These are phyloP conservation scores for Tubosaeta sp. DNA, from an alignment of 768 basidiomycete genomes.

Conservation along the genomic window DNA sequence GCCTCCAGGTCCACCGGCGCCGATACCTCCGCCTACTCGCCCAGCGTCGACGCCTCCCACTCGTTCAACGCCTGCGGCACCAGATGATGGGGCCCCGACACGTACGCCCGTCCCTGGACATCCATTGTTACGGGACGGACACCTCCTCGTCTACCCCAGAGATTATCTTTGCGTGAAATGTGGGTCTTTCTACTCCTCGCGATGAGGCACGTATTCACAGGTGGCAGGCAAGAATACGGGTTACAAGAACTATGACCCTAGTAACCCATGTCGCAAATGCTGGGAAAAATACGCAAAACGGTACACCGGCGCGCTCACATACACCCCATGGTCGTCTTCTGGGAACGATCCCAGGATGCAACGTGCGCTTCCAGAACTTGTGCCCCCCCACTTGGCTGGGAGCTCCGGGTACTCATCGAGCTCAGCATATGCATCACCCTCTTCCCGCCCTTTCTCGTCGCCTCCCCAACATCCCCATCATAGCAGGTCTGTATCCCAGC, in stretches of 20 bases:
- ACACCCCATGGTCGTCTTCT: conserved; percentile 39
- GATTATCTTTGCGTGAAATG: conserved; percentile 65
- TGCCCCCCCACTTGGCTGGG: conserved; percentile 19
- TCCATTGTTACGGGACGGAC: conserved; percentile 58
- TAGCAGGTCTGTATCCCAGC: conserved; percentile 19
- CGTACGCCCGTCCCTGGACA: conserved; percentile 59
- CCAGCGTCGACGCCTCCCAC: conserved; percentile 13
- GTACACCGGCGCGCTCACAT: conserved; percentile 58
- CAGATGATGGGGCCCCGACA: conserved; percentile 62
- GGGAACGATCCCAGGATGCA: conserved; percentile 24
- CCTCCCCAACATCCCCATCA: conserved; percentile 12
- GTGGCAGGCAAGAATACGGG: conserved; percentile 65
- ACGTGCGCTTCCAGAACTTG: conserved; percentile 24
- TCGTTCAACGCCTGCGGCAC: conserved; percentile 9
- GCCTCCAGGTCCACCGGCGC: conserved; percentile 7
- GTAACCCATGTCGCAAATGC: conserved; percentile 66
- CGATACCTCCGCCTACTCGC: conserved; percentile 4
- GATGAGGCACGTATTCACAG: not conserved
- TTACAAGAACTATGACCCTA: conserved; percentile 65
- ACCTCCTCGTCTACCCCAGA: conserved; percentile 66
- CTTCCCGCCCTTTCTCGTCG: not conserved
- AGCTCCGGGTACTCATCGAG: not conserved
- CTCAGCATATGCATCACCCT: not conserved
- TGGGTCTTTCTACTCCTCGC: conserved; percentile 26
- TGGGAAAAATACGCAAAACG: conserved; percentile 66